Percentiles rank a stretch among this genome's conserved stretches.
Evolutionary conservation across 495 filamentous ascomycete genomes (phyloP).

Genomic region (Neurospora cerealis): DNA sequence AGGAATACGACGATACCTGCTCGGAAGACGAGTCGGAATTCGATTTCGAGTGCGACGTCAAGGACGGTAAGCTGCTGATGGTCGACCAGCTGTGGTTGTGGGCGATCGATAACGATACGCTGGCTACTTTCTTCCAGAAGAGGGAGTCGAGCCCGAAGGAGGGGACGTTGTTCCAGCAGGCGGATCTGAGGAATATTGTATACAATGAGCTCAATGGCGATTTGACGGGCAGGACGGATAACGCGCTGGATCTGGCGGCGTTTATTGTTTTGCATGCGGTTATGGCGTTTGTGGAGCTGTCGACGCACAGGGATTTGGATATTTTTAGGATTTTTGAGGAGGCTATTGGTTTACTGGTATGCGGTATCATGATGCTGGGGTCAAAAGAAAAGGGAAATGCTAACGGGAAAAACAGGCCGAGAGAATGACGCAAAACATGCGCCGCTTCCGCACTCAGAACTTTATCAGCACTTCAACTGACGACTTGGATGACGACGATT

Average conservation of each 20-base stretch:
- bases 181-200: conserved; percentile 53
- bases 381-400: too few relatives aligned
- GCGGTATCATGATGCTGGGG: neutral
- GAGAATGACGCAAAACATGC: conserved; percentile 52
- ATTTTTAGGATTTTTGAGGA: conserved; percentile 60
- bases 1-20: conserved; percentile 1
- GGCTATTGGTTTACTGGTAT: conserved; percentile 53
- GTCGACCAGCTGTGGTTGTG: conserved; percentile 64
- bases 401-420: too few relatives aligned
- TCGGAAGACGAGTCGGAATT: conserved; percentile 14
- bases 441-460: conserved; percentile 45
- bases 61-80: conserved; percentile 55
- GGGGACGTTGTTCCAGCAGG: conserved; percentile 49
- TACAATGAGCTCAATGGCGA: conserved; percentile 63
- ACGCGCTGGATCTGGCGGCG: conserved; percentile 51
- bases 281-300: conserved; percentile 49
- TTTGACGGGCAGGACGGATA: conserved; percentile 53
- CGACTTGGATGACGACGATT: conserved; percentile 39
- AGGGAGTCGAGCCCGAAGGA: conserved; percentile 38
- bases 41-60: conserved; percentile 28
- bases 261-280: conserved; percentile 53
- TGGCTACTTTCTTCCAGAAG: conserved; percentile 51
- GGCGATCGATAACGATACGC: conserved; percentile 47
- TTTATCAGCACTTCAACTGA: conserved; percentile 35
- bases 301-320: conserved; percentile 50